Conservation (phyloP, 495 filamentous ascomycete genomes). For the Platismatia glauca region DNA sequence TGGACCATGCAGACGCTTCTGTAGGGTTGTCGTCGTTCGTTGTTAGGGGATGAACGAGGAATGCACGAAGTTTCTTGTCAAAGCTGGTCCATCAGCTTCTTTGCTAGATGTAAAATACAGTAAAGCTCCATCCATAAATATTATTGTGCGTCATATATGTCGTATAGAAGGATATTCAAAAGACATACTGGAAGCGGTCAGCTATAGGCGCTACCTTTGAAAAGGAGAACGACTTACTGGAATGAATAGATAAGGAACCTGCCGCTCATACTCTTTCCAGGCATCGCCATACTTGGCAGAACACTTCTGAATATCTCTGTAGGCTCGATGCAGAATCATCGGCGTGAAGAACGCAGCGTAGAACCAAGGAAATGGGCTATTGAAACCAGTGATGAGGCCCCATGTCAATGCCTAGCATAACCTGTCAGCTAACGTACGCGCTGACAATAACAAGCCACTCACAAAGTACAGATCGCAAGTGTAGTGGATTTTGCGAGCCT, state of each 20-base stretch:
- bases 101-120: background rate
- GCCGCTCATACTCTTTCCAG: constrained; percentile 81
- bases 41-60: background rate
- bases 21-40: background rate
- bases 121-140: background rate
- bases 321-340: constrained; percentile 89
- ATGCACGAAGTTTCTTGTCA: background rate
- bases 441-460: constrained; percentile 37
- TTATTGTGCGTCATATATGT: background rate
- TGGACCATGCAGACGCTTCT: background rate
- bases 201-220: constrained; percentile 11
- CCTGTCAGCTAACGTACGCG: background rate
- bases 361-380: constrained; percentile 92
- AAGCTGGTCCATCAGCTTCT: background rate
- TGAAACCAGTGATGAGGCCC: constrained; percentile 58
- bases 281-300: constrained; percentile 82
- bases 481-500: constrained; percentile 93
- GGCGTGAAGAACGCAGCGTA: constrained; percentile 81
- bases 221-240: constrained; percentile 55
- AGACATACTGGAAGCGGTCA: constrained; percentile 28
- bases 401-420: constrained; percentile 40
- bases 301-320: constrained; percentile 78
- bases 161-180: constrained; percentile 22
- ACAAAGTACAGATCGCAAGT: constrained; percentile 77
- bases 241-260: constrained; percentile 91